phyloP scores from a whole-genome alignment of 164 flowering plant species.

The Stephania cephalantha region DNA sequence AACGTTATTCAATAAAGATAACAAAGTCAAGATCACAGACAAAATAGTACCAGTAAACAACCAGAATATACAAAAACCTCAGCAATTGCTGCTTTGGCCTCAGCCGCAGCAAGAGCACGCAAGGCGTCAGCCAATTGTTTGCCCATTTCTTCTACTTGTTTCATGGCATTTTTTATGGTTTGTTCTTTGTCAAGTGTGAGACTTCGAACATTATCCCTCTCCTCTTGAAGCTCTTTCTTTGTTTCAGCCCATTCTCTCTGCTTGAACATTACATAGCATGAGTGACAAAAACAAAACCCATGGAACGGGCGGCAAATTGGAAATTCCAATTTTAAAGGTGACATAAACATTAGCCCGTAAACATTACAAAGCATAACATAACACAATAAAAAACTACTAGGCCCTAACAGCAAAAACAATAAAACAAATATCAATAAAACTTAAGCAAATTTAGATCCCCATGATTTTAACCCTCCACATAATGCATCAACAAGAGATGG shows the following conservation, averaged over 20 bases:
- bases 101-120: slow-evolving; percentile 56
- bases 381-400: not conserved
- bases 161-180: slow-evolving; percentile 52
- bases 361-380: not conserved
- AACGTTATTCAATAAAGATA: not conserved
- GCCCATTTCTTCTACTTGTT: slow-evolving; percentile 63
- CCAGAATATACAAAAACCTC: slow-evolving; percentile 41
- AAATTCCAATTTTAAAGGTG: too few species aligned
- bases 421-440: not conserved
- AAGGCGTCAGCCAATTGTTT: slow-evolving; percentile 61
- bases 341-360: too few species aligned
- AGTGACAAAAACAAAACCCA: too few species aligned
- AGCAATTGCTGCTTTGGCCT: slow-evolving; percentile 71
- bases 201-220: slow-evolving; percentile 52
- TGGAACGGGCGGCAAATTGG: too few species aligned
- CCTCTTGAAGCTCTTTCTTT: slow-evolving; percentile 81
- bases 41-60: not conserved
- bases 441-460: not conserved
- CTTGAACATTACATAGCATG: not conserved
- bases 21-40: not conserved
- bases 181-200: slow-evolving; percentile 60
- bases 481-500: not conserved
- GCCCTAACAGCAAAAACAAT: not conserved
- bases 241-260: slow-evolving; percentile 96
- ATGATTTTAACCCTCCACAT: not conserved